Evolutionary conservation across 2,329 filamentous ascomycete species (phyloP).

Genomic region (Gliomastix tumulicola): DNA sequence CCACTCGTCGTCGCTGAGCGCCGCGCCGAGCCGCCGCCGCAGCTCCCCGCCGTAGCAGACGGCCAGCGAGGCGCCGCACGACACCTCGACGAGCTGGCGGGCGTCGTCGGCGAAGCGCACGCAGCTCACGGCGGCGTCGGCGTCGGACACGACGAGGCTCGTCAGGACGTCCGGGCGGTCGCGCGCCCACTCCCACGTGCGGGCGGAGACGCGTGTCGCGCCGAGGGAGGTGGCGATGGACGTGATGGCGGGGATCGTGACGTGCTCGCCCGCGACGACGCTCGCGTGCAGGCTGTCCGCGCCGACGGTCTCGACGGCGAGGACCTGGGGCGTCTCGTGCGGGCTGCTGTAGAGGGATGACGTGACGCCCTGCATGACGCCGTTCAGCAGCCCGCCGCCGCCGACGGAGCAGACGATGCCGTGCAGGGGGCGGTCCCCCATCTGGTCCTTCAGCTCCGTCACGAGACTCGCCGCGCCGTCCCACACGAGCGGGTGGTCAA

Average conservation of each 20-base stretch:
- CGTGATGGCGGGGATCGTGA: conserved; percentile 65
- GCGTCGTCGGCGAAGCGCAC: conserved; percentile 77
- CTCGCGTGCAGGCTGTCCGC: conserved; percentile 63
- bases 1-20: conserved; percentile 48
- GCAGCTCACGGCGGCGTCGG: conserved; percentile 72
- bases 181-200: conserved; percentile 59
- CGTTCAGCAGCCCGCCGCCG: conserved; percentile 73
- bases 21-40: conserved; percentile 49
- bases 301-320: conserved; percentile 72
- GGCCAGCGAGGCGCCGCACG: conserved; percentile 77
- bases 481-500: conserved; percentile 64
- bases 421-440: conserved; percentile 45
- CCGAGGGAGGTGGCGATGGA: conserved; percentile 71
- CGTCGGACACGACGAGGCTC: conserved; percentile 32
- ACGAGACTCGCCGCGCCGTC: conserved; percentile 55
- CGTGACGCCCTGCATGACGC: conserved; percentile 62
- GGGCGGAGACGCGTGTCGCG: conserved; percentile 60
- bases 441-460: conserved; percentile 35
- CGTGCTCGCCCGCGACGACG: conserved; percentile 45
- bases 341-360: background rate
- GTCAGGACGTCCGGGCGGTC: conserved; percentile 22
- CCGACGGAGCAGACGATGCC: conserved; percentile 73
- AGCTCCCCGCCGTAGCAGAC: conserved; percentile 58
- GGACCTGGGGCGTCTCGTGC: conserved; percentile 43
- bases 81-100: conserved; percentile 71